Evolutionary conservation across 768 basidiomycete species (phyloP), one percentile per base, ranked within the genome.

Genomic region (Austroboletus festivus): DNA sequence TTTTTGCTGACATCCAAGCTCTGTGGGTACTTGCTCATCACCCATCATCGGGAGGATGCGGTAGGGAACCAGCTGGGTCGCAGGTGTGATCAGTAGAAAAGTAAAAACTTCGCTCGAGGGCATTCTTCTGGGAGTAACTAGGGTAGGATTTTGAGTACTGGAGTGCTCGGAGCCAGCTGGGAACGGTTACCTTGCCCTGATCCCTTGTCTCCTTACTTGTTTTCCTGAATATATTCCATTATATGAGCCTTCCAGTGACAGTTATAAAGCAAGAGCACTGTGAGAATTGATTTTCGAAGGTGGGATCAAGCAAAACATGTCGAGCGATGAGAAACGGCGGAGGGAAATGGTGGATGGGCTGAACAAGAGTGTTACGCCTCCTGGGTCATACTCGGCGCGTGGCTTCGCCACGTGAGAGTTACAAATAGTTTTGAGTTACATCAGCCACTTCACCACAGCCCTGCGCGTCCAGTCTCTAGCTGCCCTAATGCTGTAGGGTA

Each of bases 321-420:
- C 42, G 61, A 48, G 47, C 54, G 60, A 67, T 65, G 64, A 60
- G 58, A 60, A 60, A 53, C 37, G 46, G 55, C 33, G 51, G 63
- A 62, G 56, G 55, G 63, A 55, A 57, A 54, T 35, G 44, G 58
- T 67, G 63, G 53, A 65, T 60, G 63, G 47, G 47, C 59, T 55
- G 65, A 55, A 65, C 63, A 65, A 67, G 63, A 61, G 58, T 63
- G 61, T 58, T 63, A 58, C 54, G 56, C 60, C 63, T 56, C 49
- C 58, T 63, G 54, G 52, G 46, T 60, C 55, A 52, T 63, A 53
- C 64, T 55, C 57, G 53, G 62, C 52, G 62, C 63, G 54, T 64
- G 63, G 63, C 57, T 52, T 44, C 24, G 47, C 65, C 65, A 65
- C 64, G 64, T 68, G 64, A 60, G 57, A 43, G 38, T 47, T 52